phyloP scores from a whole-genome alignment of 345 rosid species.

The Hypericum perforatum region DNA sequence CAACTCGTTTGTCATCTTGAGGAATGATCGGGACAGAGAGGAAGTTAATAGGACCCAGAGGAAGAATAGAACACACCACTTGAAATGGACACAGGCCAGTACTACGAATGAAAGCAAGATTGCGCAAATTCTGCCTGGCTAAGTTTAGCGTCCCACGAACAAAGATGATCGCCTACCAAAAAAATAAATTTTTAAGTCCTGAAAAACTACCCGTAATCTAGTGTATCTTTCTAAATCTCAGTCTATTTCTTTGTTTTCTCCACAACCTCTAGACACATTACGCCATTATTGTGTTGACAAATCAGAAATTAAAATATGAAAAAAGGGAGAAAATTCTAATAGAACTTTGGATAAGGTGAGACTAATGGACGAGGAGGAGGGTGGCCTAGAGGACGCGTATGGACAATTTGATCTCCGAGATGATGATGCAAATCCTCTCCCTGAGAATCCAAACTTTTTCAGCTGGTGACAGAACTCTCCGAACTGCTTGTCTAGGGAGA shows the following conservation, averaged over 20 bases:
- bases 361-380: constrained; percentile 80
- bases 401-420: constrained; percentile 60
- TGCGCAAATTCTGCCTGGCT: no score
- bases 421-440: constrained; percentile 63
- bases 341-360: constrained; percentile 71
- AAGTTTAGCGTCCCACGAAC: no score
- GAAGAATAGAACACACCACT: no score
- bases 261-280: constrained; percentile 44
- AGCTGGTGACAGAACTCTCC: constrained; percentile 58
- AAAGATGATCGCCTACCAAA: no score
- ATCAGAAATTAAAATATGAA: background rate
- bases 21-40: no score
- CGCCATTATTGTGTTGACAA: no score
- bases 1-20: no score
- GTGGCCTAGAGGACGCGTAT: constrained; percentile 59
- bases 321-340: background rate
- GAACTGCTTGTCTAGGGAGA: constrained; percentile 63
- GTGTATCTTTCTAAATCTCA: constrained; percentile 45
- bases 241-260: constrained; percentile 55
- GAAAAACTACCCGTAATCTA: constrained; percentile 45
- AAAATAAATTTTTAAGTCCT: no score
- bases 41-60: no score
- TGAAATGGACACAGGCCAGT: no score
- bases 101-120: no score
- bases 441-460: constrained; percentile 64